Percentiles rank a stretch among this genome's conserved stretches.
These are phyloP conservation scores for Cavenderia fasciculata DNA, from an alignment of 78 protist genomes.

Conservation along the genomic window DNA sequence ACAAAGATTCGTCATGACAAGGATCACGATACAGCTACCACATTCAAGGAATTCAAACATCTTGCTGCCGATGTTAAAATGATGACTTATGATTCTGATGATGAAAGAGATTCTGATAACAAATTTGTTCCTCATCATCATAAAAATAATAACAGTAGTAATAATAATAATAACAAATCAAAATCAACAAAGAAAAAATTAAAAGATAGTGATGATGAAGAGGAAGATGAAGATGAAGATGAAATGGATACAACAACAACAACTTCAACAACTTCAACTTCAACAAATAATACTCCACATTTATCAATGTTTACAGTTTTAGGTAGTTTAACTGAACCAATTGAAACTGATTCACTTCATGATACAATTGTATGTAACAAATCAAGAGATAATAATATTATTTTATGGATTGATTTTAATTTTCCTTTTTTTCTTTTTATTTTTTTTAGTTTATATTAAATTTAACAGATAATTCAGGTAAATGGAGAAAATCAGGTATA, in stretches of 20 bases:
- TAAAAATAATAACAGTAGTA: neutral
- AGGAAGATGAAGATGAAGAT: neutral
- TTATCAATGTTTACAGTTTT: no score
- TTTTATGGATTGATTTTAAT: neutral
- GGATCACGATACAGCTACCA: conserved; percentile 72
- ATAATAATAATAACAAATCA: neutral
- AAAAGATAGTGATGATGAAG: neutral
- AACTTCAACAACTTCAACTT: conserved; percentile 3
- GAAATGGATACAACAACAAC: neutral
- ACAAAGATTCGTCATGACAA: conserved; percentile 80
- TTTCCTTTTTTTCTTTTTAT: neutral
- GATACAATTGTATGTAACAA: no score
- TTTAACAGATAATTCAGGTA: conserved; percentile 55
- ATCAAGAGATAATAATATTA: neutral
- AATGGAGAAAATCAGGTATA: conserved; percentile 64
- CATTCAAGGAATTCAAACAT: conserved; percentile 24
- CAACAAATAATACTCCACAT: neutral
- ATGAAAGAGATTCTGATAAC: neutral
- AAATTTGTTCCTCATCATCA: neutral
- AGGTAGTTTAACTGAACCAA: conserved; percentile 29
- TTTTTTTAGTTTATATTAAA: conserved; percentile 48
- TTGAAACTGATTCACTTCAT: neutral
- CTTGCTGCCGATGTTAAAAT: conserved; percentile 63
- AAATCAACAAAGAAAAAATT: neutral
- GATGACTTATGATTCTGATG: conserved; percentile 17